phyloP scores from a whole-genome alignment of 176 grass and related monocot species.

The Hordeum marinum region DNA sequence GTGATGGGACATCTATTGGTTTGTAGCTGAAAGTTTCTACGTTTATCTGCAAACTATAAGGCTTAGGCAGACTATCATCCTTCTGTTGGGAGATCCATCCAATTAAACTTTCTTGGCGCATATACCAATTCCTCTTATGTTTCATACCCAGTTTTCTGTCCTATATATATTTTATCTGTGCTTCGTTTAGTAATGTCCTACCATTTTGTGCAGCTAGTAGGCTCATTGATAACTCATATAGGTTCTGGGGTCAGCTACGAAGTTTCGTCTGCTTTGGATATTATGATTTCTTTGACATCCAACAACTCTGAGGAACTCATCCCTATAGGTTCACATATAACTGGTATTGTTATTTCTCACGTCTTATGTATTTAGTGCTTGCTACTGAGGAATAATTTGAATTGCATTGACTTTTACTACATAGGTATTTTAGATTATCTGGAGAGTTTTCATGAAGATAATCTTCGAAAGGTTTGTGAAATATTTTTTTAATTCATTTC shows the following conservation, averaged over 20 bases:
- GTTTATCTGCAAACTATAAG: conserved; percentile 1
- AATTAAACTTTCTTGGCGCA: conserved; percentile 8
- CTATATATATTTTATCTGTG: conserved; percentile 1
- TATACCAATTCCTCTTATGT: conserved; percentile 13
- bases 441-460: conserved; percentile 75
- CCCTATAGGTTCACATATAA: conserved; percentile 84
- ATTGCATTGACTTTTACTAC: conserved; percentile 1
- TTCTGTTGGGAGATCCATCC: background rate
- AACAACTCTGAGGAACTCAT: conserved; percentile 64
- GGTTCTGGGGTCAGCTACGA: conserved; percentile 77
- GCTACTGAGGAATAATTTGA: conserved; percentile 27
- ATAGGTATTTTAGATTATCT: conserved; percentile 93
- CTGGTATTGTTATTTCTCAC: conserved; percentile 43
- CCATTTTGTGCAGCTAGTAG: conserved; percentile 53
- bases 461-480: conserved; percentile 74
- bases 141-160: background rate
- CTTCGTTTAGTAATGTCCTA: conserved; percentile 18
- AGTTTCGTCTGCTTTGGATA: conserved; percentile 81
- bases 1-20: background rate
- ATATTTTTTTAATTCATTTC: conserved; percentile 25
- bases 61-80: background rate
- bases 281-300: conserved; percentile 66
- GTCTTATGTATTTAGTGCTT: conserved; percentile 7
- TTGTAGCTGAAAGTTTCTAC: background rate
- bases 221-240: conserved; percentile 83